Base-by-base conservation (phyloP, 257 asterid genomes). In the Solanum pimpinellifolium region DNA sequence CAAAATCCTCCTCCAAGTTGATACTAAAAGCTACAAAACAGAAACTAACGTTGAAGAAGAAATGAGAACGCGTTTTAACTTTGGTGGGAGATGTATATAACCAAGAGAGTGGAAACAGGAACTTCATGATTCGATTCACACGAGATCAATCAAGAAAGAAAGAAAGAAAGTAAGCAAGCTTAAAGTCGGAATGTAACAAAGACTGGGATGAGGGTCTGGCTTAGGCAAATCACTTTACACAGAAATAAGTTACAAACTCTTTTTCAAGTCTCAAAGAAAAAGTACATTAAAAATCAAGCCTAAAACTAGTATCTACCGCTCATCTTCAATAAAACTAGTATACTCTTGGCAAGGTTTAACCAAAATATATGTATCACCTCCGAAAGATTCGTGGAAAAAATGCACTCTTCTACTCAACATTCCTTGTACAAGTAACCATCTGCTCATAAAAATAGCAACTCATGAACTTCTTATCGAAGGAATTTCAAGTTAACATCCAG, bases 351-450 rank as follows among this genome's bases (percentile, higher is more conserved):
- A 37, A 76, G 35, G 83, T n/a, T 62, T 76, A 42, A 41, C 59
- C 83, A 42, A 76, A 76, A 76, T 76, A 42, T 76, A 42, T n/a
- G 60, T n/a, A 23, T 76, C 83, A 76, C 83, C 37, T 42, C 83
- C n/a, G 5, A 42, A 76, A n/a, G 83, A n/a, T 76, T 76, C 2
- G 35, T 86, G 56, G 89, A 37, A 90, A 87, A 66, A 52, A 52
- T 84, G 88, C 86, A 85, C 6, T 73, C 77, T 25, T 86, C 90
- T 92, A 87, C 91, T n/a, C 37, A 11, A 42, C 83, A 42, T 42
- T 42, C 83, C 83, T 76, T 41, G 60, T 23, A 76, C 60, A 90
- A 88, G 88, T 87, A 92, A 83, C 87, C 74, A 59, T 88, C 93
- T 90, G 91, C 72, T 82, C 89, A 89, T 11, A 35, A 83, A 85